Evolutionary conservation across 2,329 filamentous ascomycete genomes (phyloP).

Genomic region (Venturiaceae sp.): DNA sequence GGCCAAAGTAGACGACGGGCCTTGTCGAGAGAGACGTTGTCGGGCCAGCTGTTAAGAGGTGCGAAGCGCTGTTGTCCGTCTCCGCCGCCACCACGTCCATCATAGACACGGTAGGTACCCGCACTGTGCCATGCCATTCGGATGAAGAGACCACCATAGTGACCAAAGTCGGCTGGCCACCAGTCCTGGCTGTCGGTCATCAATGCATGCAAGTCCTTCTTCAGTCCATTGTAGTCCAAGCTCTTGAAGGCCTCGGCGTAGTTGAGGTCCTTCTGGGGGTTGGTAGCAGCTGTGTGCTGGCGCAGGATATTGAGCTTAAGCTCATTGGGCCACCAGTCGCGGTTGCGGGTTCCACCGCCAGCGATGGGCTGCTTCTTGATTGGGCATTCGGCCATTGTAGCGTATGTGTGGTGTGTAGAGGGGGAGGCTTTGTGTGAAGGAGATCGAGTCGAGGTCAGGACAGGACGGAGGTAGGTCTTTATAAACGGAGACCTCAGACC

Average conservation of each 20-base stretch:
- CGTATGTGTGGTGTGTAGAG: not conserved
- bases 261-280: conserved; percentile 60
- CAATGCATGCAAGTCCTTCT: conserved; percentile 61
- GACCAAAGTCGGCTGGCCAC: conserved; percentile 76
- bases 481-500: not conserved
- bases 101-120: conserved; percentile 66
- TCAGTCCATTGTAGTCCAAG: conserved; percentile 60
- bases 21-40: conserved; percentile 72
- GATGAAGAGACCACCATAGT: conserved; percentile 73
- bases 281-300: conserved; percentile 54
- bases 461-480: not conserved
- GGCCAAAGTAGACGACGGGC: conserved; percentile 70
- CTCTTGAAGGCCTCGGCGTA: conserved; percentile 64
- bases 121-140: conserved; percentile 76
- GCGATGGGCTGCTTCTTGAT: conserved; percentile 13
- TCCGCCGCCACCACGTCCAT: conserved; percentile 66
- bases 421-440: not conserved
- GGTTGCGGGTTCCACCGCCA: conserved; percentile 58
- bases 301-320: conserved; percentile 63
- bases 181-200: conserved; percentile 73
- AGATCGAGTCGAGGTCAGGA: not conserved
- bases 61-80: conserved; percentile 70
- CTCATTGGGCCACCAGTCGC: conserved; percentile 66
- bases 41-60: conserved; percentile 73
- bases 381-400: conserved; percentile 2